These are phyloP conservation scores for Xanthoparmelia taractica DNA, from an alignment of 495 filamentous ascomycete species.

Conservation along the genomic window DNA sequence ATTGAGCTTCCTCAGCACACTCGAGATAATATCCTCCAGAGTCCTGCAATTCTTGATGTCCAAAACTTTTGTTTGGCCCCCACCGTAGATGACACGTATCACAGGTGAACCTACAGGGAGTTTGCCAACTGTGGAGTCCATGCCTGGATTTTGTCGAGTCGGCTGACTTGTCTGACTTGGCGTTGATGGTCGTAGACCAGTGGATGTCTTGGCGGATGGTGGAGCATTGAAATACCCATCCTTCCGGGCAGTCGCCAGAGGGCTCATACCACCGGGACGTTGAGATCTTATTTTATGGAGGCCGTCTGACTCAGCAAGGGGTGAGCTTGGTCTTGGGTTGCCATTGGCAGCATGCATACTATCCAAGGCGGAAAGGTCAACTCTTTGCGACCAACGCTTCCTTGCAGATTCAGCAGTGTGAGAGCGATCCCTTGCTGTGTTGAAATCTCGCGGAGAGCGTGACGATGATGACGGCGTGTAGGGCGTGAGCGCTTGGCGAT, in stretches of 20 bases:
- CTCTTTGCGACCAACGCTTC: constrained; percentile 69
- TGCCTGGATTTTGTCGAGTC: constrained; percentile 53
- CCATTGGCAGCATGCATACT: constrained; percentile 24
- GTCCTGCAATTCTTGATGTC: constrained; percentile 83
- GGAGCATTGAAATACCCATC: constrained; percentile 48
- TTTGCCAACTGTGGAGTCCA: constrained; percentile 74
- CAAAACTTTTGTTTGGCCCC: constrained; percentile 82
- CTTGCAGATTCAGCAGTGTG: constrained; percentile 44
- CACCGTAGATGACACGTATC: constrained; percentile 85
- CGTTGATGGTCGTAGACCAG: constrained; percentile 41
- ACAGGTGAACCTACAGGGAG: constrained; percentile 72
- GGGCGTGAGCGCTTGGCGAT: constrained; percentile 29
- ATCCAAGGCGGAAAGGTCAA: constrained; percentile 35
- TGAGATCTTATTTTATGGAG: constrained; percentile 37
- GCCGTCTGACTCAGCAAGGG: constrained; percentile 50
- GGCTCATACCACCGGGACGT: constrained; percentile 45
- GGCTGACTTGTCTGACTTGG: constrained; percentile 25
- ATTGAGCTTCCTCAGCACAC: constrained; percentile 73
- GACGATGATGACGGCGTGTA: constrained; percentile 54
- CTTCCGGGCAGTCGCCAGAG: constrained; percentile 42
- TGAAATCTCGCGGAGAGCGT: constrained; percentile 56
- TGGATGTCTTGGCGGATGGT: constrained; percentile 40
- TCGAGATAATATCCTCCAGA: constrained; percentile 80
- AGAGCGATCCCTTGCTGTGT: constrained; percentile 30
- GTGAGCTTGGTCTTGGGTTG: constrained; percentile 55